A percentile compares a stretch with the other conserved stretches of the same genome.
Evolutionary conservation across 441 rosid genomes (phyloP).

Genomic region (Populus hybrid): DNA sequence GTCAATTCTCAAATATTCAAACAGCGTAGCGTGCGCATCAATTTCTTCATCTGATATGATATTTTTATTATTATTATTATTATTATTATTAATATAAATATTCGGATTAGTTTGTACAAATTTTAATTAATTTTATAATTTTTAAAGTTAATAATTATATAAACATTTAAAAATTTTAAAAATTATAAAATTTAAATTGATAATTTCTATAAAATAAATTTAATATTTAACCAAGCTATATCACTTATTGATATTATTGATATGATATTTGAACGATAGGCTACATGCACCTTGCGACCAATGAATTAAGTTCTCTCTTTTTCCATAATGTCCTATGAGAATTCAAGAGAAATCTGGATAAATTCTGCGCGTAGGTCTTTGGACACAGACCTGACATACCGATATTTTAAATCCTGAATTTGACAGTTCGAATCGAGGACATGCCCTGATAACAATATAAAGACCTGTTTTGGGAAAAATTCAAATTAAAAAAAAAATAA

Average conservation of each 20-base stretch:
- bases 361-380: not conserved
- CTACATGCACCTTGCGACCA: not conserved
- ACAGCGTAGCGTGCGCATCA: constrained; percentile 4
- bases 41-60: constrained; percentile 6
- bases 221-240: too few species aligned
- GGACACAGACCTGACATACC: not conserved
- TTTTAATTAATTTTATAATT: too few species aligned
- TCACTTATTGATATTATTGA: not conserved
- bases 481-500: too few species aligned
- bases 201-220: too few species aligned
- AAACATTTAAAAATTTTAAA: too few species aligned
- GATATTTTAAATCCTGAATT: not conserved
- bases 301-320: not conserved
- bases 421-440: not conserved
- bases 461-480: too few species aligned
- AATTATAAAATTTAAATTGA: too few species aligned
- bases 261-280: constrained; percentile 7
- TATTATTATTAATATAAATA: too few species aligned
- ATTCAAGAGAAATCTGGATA: not conserved
- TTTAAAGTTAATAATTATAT: too few species aligned
- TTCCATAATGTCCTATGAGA: not conserved
- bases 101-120: too few species aligned
- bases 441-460: not conserved
- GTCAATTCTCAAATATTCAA: not conserved
- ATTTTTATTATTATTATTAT: not conserved